phyloP scores from a whole-genome alignment of 129 eudicot species.

The Pseudognaphalium luteoalbum region DNA sequence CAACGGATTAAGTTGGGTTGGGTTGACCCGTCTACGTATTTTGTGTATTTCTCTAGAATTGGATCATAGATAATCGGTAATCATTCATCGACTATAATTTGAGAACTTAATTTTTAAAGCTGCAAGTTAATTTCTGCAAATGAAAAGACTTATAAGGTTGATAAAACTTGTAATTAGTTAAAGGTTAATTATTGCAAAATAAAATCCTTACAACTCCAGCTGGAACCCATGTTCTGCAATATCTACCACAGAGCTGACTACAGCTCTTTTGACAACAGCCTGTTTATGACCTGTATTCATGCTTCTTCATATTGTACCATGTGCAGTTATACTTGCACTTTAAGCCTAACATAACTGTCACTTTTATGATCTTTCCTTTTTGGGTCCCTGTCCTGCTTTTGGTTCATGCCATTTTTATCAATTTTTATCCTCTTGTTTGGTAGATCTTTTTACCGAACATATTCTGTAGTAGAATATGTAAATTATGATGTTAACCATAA shows the following conservation, averaged over 20 bases:
- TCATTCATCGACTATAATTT: too few relatives aligned
- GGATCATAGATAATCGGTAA: neutral
- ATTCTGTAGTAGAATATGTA: too few relatives aligned
- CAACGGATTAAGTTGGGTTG: too few relatives aligned
- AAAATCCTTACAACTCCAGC: neutral
- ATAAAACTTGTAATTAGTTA: too few relatives aligned
- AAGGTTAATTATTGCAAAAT: neutral
- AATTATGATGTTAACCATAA: neutral
- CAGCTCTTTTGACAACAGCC: constrained; percentile 19
- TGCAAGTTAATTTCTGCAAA: neutral
- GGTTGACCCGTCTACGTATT: neutral
- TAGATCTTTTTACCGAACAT: constrained; percentile 15
- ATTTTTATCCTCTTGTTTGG: constrained; percentile 8
- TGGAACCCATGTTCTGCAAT: constrained; percentile 8
- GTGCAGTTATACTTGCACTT: constrained; percentile 25
- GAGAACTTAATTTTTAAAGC: neutral
- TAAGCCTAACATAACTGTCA: constrained; percentile 17
- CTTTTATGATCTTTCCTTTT: constrained; percentile 4
- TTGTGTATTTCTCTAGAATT: neutral
- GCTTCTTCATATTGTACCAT: constrained; percentile 30
- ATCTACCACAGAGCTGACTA: constrained; percentile 10
- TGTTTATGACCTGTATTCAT: constrained; percentile 30
- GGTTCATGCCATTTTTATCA: constrained; percentile 1
- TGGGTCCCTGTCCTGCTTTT: constrained; percentile 2
- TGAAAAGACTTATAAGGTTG: neutral